Conservation (phyloP, 169 alveolate genomes). For the Babesia bovis region DNA sequence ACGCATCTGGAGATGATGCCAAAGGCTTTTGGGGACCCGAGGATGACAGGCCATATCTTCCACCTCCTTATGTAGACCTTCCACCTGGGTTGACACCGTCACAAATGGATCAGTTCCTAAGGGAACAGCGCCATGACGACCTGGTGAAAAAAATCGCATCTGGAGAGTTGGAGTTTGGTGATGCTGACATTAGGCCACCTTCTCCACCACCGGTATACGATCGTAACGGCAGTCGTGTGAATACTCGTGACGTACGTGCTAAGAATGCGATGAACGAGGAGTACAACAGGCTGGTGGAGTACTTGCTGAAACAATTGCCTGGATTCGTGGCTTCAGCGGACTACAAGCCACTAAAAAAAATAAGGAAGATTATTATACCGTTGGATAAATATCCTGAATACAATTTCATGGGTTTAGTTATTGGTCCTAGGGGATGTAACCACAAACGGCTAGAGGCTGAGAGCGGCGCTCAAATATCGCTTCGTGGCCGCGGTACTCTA, state of each 20-base stretch:
- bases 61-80: conserved; percentile 88
- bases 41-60: conserved; percentile 82
- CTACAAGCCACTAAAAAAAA: conserved; percentile 85
- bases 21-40: conserved; percentile 74
- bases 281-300: conserved; percentile 84
- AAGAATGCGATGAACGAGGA: conserved; percentile 86
- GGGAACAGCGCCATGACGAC: conserved; percentile 90
- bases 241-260: conserved; percentile 88
- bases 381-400: conserved; percentile 88
- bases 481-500: conserved; percentile 87
- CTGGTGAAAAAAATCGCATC: conserved; percentile 79
- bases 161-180: conserved; percentile 86
- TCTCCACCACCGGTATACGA: conserved; percentile 91
- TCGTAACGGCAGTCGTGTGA: conserved; percentile 84
- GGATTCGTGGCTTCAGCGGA: conserved; percentile 88
- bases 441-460: conserved; percentile 90
- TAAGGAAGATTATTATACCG: conserved; percentile 84
- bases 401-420: conserved; percentile 91
- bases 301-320: conserved; percentile 79
- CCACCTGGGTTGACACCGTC: conserved; percentile 87
- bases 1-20: conserved; percentile 42
- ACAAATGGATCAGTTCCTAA: conserved; percentile 85
- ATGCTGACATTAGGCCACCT: conserved; percentile 89
- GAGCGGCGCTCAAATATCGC: conserved; percentile 86
- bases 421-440: conserved; percentile 94